These are phyloP conservation scores for Macrotyloma uniflorum DNA, from an alignment of 306 rosid species.

Conservation along the genomic window DNA sequence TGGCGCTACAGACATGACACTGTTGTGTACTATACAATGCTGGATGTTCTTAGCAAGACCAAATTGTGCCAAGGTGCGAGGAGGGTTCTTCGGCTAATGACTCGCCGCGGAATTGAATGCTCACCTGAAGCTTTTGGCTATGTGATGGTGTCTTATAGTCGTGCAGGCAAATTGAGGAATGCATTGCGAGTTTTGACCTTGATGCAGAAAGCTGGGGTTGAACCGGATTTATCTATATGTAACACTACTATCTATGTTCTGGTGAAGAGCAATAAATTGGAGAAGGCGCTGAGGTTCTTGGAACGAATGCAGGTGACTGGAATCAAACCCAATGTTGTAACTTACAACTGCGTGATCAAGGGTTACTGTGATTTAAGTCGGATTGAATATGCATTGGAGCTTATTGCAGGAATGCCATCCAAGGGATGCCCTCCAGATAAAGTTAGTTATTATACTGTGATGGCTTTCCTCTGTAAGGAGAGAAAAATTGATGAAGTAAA, in stretches of 20 bases:
- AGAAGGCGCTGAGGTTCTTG: slow-evolving; percentile 69
- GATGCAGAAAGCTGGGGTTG: slow-evolving; percentile 93
- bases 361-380: slow-evolving; percentile 70
- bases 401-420: slow-evolving; percentile 66
- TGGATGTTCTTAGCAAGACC: slow-evolving; percentile 80
- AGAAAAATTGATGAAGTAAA: slow-evolving; percentile 65
- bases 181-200: slow-evolving; percentile 72
- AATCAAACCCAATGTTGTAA: slow-evolving; percentile 67
- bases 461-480: slow-evolving; percentile 75
- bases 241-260: slow-evolving; percentile 78
- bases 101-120: slow-evolving; percentile 59
- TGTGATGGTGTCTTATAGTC: slow-evolving; percentile 81
- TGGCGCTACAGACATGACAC: slow-evolving; percentile 77
- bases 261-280: slow-evolving; percentile 63
- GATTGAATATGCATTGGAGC: slow-evolving; percentile 63
- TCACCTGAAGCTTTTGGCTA: slow-evolving; percentile 72
- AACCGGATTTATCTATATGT: slow-evolving; percentile 69
- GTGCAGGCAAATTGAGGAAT: slow-evolving; percentile 75
- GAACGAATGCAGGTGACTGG: slow-evolving; percentile 69
- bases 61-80: slow-evolving; percentile 86
- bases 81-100: slow-evolving; percentile 75
- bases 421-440: slow-evolving; percentile 79
- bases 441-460: slow-evolving; percentile 81
- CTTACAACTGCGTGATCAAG: slow-evolving; percentile 80
- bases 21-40: slow-evolving; percentile 66